A percentile compares a stretch with the other conserved stretches of the same genome.
phyloP scores from a whole-genome alignment of 495 filamentous ascomycete genomes.

The Aspergillus indologenus region DNA sequence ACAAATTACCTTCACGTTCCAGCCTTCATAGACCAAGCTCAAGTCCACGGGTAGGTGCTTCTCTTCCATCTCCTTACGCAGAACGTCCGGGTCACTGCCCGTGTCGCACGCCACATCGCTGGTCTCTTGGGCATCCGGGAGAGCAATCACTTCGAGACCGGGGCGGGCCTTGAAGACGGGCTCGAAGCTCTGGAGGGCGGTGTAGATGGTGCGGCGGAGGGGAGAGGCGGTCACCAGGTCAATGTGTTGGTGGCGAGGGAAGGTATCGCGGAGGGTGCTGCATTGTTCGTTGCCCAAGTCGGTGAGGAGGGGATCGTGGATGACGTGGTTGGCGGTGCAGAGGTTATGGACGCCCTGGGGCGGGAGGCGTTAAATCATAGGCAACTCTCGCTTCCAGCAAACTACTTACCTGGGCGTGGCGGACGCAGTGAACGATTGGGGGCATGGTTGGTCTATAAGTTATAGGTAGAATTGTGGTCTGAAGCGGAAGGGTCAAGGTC shows the following conservation, averaged over 20 bases:
- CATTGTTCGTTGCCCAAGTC: conserved; percentile 76
- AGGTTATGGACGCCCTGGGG: conserved; percentile 81
- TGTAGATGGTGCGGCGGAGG: conserved; percentile 79
- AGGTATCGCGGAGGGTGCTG: conserved; percentile 52
- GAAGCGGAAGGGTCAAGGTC: background rate
- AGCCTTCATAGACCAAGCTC: conserved; percentile 54
- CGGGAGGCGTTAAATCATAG: background rate
- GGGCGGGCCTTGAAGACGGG: conserved; percentile 47
- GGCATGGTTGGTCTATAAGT: conserved; percentile 21
- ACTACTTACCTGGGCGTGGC: conserved; percentile 49
- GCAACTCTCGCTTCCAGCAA: background rate
- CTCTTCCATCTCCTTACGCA: conserved; percentile 63
- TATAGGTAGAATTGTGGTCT: background rate
- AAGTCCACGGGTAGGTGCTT: conserved; percentile 61
- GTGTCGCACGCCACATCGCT: conserved; percentile 75
- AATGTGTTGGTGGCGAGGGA: conserved; percentile 62
- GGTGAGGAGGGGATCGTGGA: conserved; percentile 78
- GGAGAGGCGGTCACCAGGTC: conserved; percentile 79
- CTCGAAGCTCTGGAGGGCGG: conserved; percentile 68
- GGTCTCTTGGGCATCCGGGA: conserved; percentile 82
- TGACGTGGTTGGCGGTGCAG: conserved; percentile 60
- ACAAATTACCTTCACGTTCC: conserved; percentile 62
- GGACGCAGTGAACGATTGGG: conserved; percentile 50
- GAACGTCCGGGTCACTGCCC: conserved; percentile 52
- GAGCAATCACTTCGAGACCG: conserved; percentile 57